A percentile compares a stretch with the other conserved stretches of the same genome.
Conservation (phyloP, 345 rosid species). For the Heritiera littoralis region DNA sequence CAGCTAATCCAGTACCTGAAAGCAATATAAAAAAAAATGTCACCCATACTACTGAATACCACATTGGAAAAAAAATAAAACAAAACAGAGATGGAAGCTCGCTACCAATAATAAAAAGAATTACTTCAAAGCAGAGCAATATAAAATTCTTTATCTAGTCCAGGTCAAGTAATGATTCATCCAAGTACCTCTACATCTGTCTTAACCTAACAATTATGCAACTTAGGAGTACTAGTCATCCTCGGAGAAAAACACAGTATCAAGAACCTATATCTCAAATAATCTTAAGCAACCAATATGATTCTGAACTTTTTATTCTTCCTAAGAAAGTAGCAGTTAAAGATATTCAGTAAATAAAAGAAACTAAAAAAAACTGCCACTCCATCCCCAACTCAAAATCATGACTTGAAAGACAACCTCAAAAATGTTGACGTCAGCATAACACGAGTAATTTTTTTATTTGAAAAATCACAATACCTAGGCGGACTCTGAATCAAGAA, state of each 20-base stretch:
- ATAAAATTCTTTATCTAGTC: not conserved
- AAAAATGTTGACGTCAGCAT: not conserved
- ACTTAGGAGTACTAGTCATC: not conserved
- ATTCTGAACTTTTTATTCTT: not conserved
- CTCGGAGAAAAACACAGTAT: not conserved
- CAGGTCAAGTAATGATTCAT: slow-evolving; percentile 4
- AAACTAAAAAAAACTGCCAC: not conserved
- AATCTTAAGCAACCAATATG: not conserved
- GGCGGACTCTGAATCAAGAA: not conserved
- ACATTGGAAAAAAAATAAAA: not conserved
- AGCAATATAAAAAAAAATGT: slow-evolving; percentile 13
- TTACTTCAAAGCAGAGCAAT: not conserved
- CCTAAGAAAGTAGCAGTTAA: not conserved
- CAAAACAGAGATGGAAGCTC: not conserved
- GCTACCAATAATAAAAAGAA: not conserved
- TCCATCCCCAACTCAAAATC: not conserved
- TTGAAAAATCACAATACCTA: not conserved
- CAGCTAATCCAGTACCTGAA: slow-evolving; percentile 93
- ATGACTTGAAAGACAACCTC: not conserved
- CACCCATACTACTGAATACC: not conserved
- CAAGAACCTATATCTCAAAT: not conserved
- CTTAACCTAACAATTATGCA: not conserved
- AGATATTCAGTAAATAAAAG: not conserved
- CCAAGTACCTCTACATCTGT: not conserved
- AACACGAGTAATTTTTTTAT: no score